A percentile compares a stretch with the other conserved stretches of the same genome.
Conservation (phyloP, 352 stramenopile species). For the Hyaloperonospora brassicae region DNA sequence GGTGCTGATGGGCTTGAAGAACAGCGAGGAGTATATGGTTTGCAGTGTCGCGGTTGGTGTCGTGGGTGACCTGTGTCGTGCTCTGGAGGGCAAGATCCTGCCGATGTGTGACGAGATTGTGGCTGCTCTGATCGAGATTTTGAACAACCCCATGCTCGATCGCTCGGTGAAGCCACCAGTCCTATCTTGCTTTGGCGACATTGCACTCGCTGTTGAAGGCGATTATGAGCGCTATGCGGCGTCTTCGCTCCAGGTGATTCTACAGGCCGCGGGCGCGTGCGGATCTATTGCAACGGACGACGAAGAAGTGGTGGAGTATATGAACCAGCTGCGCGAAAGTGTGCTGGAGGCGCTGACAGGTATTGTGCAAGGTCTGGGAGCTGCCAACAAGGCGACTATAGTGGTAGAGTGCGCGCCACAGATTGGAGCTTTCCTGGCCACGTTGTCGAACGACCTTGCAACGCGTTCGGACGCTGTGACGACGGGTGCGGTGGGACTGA, state of each 20-base stretch:
- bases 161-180: constrained; percentile 94
- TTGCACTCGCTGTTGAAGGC: constrained; percentile 92
- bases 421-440: constrained; percentile 87
- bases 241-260: constrained; percentile 77
- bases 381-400: constrained; percentile 80
- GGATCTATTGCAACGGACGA: constrained; percentile 86
- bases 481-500: constrained; percentile 84
- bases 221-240: constrained; percentile 87
- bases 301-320: constrained; percentile 97
- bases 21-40: constrained; percentile 94
- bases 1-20: constrained; percentile 88
- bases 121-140: constrained; percentile 87
- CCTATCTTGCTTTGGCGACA: constrained; percentile 94
- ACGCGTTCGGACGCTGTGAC: constrained; percentile 87
- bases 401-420: constrained; percentile 76
- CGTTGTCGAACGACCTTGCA: constrained; percentile 66
- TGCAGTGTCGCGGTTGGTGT: constrained; percentile 93
- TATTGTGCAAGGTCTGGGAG: constrained; percentile 92
- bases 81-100: constrained; percentile 87
- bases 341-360: constrained; percentile 96
- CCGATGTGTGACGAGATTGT: constrained; percentile 94
- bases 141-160: constrained; percentile 92
- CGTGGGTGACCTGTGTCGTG: constrained; percentile 92
- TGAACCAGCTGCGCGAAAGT: constrained; percentile 92
- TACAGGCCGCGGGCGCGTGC: constrained; percentile 83